Conservation (phyloP, 768 basidiomycete genomes). For the Kwoniella europaea region DNA sequence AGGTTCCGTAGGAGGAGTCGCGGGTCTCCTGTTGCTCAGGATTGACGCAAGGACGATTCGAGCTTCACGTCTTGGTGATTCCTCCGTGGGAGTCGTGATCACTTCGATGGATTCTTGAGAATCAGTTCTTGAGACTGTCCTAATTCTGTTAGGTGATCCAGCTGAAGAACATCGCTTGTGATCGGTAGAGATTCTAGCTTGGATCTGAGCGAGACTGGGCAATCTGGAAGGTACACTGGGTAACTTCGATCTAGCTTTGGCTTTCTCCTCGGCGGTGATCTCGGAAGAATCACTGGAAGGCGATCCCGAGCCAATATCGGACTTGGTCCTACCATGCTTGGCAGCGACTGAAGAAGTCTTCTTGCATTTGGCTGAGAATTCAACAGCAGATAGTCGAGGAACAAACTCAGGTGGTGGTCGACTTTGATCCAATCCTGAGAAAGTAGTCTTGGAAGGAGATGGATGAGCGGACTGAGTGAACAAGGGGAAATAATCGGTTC, state of each 20-base stretch:
- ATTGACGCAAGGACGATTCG: constrained; percentile 32
- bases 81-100: constrained; percentile 41
- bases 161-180: constrained; percentile 32
- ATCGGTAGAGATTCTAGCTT: constrained; percentile 38
- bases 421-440: constrained; percentile 41
- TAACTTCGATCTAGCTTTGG: constrained; percentile 23
- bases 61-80: constrained; percentile 27
- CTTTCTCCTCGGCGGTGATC: constrained; percentile 15
- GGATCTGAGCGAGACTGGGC: constrained; percentile 48
- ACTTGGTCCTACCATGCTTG: constrained; percentile 37
- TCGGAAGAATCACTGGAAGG: constrained; percentile 17
- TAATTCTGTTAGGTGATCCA: constrained; percentile 21
- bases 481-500: constrained; percentile 25
- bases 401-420: constrained; percentile 49
- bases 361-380: constrained; percentile 34
- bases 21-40: constrained; percentile 21
- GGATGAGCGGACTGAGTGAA: constrained; percentile 49
- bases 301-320: constrained; percentile 22
- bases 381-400: constrained; percentile 41
- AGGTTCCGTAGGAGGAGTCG: constrained; percentile 38
- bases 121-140: constrained; percentile 23
- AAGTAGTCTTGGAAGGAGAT: constrained; percentile 44
- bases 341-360: constrained; percentile 14
- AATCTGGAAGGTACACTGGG: constrained; percentile 25
- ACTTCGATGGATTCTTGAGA: constrained; percentile 41